A percentile compares a stretch with the other conserved stretches of the same genome.
These are phyloP conservation scores for Termitomyces sp. DNA, from an alignment of 768 basidiomycete species.

Conservation along the genomic window DNA sequence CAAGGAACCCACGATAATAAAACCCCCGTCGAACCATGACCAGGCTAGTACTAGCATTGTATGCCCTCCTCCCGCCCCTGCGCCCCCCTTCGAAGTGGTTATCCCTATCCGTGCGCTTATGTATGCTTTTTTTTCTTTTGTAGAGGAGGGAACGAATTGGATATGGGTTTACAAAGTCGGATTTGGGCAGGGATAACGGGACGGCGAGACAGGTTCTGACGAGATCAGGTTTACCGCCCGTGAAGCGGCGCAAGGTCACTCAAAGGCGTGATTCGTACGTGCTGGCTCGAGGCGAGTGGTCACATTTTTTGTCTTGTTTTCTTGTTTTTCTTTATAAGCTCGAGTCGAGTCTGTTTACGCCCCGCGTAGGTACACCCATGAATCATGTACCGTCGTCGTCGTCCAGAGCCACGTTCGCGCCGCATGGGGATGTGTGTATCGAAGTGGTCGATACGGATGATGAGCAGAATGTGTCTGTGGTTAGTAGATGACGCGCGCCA, in stretches of 20 bases:
- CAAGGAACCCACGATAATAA: background rate
- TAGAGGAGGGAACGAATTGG: constrained; percentile 2
- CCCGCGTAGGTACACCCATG: background rate
- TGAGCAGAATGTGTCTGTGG: background rate
- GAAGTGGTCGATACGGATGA: background rate
- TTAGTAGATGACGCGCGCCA: background rate
- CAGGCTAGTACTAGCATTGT: too few relatives aligned
- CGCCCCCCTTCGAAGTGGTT: too few relatives aligned
- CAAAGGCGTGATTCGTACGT: background rate
- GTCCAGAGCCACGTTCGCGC: background rate
- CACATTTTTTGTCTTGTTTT: too few relatives aligned
- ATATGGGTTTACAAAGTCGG: background rate
- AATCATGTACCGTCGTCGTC: background rate
- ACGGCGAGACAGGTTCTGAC: background rate
- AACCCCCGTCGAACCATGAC: background rate
- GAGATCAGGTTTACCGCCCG: background rate
- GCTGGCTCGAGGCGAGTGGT: background rate
- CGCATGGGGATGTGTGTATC: background rate
- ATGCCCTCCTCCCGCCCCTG: too few relatives aligned
- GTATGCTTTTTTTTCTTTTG: background rate
- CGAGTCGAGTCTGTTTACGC: too few relatives aligned
- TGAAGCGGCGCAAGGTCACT: background rate
- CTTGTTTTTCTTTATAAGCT: too few relatives aligned
- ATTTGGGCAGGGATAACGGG: background rate
- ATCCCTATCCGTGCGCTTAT: too few relatives aligned